phyloP scores from a whole-genome alignment of 169 alveolate genomes.

The Babesia ovis region DNA sequence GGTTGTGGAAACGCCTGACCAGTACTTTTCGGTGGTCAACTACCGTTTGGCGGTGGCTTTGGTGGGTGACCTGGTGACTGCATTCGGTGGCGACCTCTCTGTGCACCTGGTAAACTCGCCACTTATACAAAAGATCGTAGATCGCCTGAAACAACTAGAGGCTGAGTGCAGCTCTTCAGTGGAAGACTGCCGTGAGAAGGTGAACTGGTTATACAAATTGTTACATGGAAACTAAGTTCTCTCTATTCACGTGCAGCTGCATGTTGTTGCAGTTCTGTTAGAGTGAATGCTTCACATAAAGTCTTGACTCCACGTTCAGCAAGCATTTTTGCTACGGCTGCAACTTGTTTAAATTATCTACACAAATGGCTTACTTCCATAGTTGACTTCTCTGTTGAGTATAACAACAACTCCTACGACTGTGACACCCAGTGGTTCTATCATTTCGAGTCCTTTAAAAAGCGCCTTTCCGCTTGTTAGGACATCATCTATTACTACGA shows the following conservation, averaged over 20 bases:
- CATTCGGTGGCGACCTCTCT: slow-evolving; percentile 64
- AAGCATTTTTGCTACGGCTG: slow-evolving; percentile 30
- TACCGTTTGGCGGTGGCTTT: slow-evolving; percentile 56
- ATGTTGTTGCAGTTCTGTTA: slow-evolving; percentile 15
- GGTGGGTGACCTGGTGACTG: slow-evolving; percentile 54
- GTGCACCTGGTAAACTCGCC: slow-evolving; percentile 48
- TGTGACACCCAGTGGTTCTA: slow-evolving; percentile 33
- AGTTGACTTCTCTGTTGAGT: slow-evolving; percentile 47
- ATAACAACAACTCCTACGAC: slow-evolving; percentile 54
- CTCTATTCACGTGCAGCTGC: no score
- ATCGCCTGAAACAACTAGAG: slow-evolving; percentile 54
- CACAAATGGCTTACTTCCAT: slow-evolving; percentile 43
- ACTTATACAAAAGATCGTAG: slow-evolving; percentile 21
- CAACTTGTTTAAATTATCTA: slow-evolving; percentile 3
- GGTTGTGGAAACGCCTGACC: slow-evolving; percentile 65
- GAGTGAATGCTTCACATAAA: slow-evolving; percentile 31
- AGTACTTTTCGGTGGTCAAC: slow-evolving; percentile 34
- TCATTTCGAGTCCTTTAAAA: slow-evolving; percentile 27
- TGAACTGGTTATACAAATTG: slow-evolving; percentile 46
- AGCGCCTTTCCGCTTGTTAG: slow-evolving; percentile 58
- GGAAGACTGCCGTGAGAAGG: slow-evolving; percentile 60
- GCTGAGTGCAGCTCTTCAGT: slow-evolving; percentile 19
- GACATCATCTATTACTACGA: slow-evolving; percentile 60
- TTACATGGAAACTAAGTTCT: neutral
- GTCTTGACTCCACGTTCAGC: slow-evolving; percentile 15